phyloP scores from a whole-genome alignment of 2,329 filamentous ascomycete species.

The Coniella lustricola region DNA sequence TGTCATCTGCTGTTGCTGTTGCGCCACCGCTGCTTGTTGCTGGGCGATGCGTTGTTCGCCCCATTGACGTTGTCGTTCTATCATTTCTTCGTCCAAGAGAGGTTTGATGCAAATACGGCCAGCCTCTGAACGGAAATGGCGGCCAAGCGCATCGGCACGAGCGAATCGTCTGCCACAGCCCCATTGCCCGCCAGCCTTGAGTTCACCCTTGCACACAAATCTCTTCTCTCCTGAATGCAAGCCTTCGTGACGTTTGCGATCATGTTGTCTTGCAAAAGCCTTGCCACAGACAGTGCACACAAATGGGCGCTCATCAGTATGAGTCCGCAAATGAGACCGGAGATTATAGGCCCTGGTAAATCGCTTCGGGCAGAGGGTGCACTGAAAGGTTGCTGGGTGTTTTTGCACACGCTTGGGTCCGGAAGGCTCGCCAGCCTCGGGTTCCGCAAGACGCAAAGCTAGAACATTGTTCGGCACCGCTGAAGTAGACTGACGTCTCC shows the following conservation, averaged over 20 bases:
- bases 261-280: constrained; percentile 94
- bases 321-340: constrained; percentile 87
- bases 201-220: constrained; percentile 89
- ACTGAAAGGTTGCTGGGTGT: constrained; percentile 95
- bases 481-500: constrained; percentile 57
- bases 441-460: constrained; percentile 86
- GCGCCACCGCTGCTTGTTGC: constrained; percentile 36
- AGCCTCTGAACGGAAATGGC: constrained; percentile 93
- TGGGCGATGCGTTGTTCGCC: constrained; percentile 59
- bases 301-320: constrained; percentile 95
- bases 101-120: constrained; percentile 95
- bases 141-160: constrained; percentile 85
- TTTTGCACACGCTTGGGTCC: constrained; percentile 83
- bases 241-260: constrained; percentile 93
- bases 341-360: constrained; percentile 97
- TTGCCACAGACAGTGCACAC: constrained; percentile 96
- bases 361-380: constrained; percentile 83
- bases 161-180: constrained; percentile 91
- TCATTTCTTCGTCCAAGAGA: constrained; percentile 88
- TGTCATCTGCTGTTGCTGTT: constrained; percentile 46
- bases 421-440: constrained; percentile 64
- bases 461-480: constrained; percentile 58
- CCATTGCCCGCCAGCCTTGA: constrained; percentile 79
- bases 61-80: constrained; percentile 69
- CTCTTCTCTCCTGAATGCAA: constrained; percentile 97